Evolutionary conservation across 176 grass and related monocot genomes (phyloP), one percentile per base, ranked within the genome.

Genomic region (Oryza meridionalis): DNA sequence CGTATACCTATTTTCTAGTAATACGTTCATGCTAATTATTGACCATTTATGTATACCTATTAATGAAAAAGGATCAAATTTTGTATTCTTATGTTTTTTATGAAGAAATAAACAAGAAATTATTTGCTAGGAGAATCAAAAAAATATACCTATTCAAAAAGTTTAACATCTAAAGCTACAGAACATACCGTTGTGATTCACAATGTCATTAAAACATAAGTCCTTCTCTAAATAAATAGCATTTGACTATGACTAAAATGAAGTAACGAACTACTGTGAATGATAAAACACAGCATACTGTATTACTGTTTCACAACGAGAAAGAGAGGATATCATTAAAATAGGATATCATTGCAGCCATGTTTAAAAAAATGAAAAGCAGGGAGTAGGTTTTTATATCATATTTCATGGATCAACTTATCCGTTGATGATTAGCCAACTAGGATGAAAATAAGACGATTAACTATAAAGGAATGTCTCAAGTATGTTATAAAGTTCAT

Each of bases 371-470:
- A 75, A 67, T 19, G 11, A 75, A 62, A 40, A 14, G 16, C 19
- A 21, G 1, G 4, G 45, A 67, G 45, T 67, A 32, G 4, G 61
- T n/a, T 46, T 55, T 47, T 66, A 33, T 81, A 76, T 25, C 17
- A 15, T n/a, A 72, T 76, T 33, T 5, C 21, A 40, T 68, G 27
- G 61, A 88, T 75, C 4, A n/a, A 24, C 66, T 77, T 82, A 59
- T 78, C 5, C 42, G 1, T 22, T 78, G 46, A 84, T 33, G 46
- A 26, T 72, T 65, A 45, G 7, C 55, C 55, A 61, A 22, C 22
- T 22, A n/a, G 55, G 55, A 61, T 22, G 49, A 47, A 62, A 45
- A 35, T 58, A 17, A 26, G 25, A 7, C 17, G 1, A 46, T 85
- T 9, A 37, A 22, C 24, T 73, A 65, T 25, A 10, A 49, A 44